Evolutionary conservation across 2,329 filamentous ascomycete genomes (phyloP).

Genomic region (Stachybotrys chartarum): DNA sequence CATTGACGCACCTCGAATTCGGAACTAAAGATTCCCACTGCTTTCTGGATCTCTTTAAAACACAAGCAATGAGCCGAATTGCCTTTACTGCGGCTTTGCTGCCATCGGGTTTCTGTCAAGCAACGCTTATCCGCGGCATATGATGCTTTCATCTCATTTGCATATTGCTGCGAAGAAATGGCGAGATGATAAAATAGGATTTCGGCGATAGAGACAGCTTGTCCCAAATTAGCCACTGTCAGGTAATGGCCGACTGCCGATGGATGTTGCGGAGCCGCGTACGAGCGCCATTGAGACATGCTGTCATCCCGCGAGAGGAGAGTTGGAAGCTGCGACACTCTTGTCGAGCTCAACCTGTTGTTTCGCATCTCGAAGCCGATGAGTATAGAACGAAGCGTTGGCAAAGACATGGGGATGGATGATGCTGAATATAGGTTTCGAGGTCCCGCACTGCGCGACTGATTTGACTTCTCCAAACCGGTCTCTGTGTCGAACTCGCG

Average conservation of each 20-base stretch:
- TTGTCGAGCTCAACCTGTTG: neutral
- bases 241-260: neutral
- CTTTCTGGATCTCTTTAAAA: neutral
- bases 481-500: neutral
- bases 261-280: neutral
- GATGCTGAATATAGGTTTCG: neutral
- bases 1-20: neutral
- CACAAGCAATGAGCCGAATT: neutral
- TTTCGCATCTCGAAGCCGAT: neutral
- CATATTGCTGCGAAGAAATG: neutral
- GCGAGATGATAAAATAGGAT: neutral
- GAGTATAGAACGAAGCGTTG: slow-evolving; percentile 1
- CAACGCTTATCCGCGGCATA: neutral
- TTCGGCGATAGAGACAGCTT: neutral
- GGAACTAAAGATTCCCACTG: neutral
- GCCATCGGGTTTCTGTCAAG: neutral
- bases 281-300: neutral
- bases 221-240: neutral
- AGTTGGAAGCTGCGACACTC: neutral
- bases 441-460: neutral
- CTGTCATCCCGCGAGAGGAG: neutral
- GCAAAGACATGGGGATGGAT: neutral
- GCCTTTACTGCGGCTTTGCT: no score
- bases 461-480: neutral
- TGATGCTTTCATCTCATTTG: neutral